phyloP scores from a whole-genome alignment of 495 filamentous ascomycete genomes.

The Cryomyces minteri region DNA sequence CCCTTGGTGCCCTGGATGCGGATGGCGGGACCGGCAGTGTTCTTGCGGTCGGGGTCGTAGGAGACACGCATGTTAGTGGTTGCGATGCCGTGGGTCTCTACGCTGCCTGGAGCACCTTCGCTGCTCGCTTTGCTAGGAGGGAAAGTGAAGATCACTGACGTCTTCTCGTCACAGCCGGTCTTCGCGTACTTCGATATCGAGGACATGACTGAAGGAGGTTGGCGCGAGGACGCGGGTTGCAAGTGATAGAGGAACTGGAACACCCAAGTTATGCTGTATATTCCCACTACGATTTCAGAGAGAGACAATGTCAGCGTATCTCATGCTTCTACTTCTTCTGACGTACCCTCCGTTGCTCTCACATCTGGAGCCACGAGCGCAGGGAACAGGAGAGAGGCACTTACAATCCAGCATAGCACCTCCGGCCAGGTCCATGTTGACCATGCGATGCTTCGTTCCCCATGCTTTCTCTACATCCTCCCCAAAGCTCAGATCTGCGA shows the following conservation, averaged over 20 bases:
- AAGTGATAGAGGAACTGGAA: slow-evolving; percentile 85
- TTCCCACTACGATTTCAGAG: slow-evolving; percentile 35
- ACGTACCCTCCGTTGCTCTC: not conserved
- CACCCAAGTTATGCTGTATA: slow-evolving; percentile 84
- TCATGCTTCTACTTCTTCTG: too few relatives aligned
- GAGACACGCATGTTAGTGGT: slow-evolving; percentile 52
- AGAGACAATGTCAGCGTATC: too few relatives aligned
- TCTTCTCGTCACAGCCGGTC: slow-evolving; percentile 72
- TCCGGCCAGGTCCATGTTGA: slow-evolving; percentile 70
- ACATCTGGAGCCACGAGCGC: not conserved
- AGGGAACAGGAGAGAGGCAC: slow-evolving; percentile 6
- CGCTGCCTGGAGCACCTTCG: slow-evolving; percentile 14
- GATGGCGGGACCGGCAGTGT: slow-evolving; percentile 44
- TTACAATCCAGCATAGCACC: slow-evolving; percentile 61
- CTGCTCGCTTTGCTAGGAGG: slow-evolving; percentile 20
- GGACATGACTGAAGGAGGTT: slow-evolving; percentile 34
- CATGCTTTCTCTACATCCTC: slow-evolving; percentile 32
- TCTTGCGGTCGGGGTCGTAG: slow-evolving; percentile 44
- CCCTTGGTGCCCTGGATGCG: slow-evolving; percentile 74
- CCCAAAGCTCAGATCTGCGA: slow-evolving; percentile 47
- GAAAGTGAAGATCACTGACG: slow-evolving; percentile 64
- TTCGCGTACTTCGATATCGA: slow-evolving; percentile 56
- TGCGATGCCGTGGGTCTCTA: slow-evolving; percentile 45
- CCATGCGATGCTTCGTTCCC: slow-evolving; percentile 55
- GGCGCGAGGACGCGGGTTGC: slow-evolving; percentile 28